phyloP scores from a whole-genome alignment of 345 rosid species.

The Excoecaria cochinchinensis region DNA sequence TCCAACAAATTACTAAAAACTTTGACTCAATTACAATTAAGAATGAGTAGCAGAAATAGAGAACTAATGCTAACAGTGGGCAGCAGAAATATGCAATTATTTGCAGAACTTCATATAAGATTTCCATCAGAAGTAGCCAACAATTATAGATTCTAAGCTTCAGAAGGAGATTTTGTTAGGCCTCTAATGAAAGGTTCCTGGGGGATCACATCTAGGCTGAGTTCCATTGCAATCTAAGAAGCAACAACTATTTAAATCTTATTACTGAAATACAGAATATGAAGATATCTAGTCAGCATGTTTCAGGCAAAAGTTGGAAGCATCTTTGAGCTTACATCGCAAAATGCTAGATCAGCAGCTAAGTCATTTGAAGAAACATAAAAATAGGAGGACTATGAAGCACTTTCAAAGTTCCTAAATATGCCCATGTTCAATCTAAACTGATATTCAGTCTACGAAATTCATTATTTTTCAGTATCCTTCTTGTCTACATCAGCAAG shows the following conservation, averaged over 20 bases:
- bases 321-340: neutral
- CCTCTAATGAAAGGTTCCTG: too few relatives aligned
- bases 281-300: neutral
- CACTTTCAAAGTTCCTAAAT: neutral
- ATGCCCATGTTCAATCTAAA: neutral
- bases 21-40: neutral
- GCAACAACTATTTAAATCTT: too few relatives aligned
- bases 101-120: neutral
- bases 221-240: too few relatives aligned
- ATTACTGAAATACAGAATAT: neutral
- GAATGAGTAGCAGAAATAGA: neutral
- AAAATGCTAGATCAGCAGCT: neutral
- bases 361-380: neutral
- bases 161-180: neutral
- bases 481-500: neutral
- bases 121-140: neutral
- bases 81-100: neutral
- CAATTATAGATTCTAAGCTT: neutral
- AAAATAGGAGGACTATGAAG: neutral
- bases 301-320: neutral
- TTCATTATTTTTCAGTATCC: neutral
- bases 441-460: neutral
- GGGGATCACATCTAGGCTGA: neutral
- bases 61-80: neutral
- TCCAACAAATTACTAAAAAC: neutral